A percentile compares a stretch with the other conserved stretches of the same genome.
Conservation (phyloP, 495 filamentous ascomycete genomes). For the Aspergillus campestris region DNA sequence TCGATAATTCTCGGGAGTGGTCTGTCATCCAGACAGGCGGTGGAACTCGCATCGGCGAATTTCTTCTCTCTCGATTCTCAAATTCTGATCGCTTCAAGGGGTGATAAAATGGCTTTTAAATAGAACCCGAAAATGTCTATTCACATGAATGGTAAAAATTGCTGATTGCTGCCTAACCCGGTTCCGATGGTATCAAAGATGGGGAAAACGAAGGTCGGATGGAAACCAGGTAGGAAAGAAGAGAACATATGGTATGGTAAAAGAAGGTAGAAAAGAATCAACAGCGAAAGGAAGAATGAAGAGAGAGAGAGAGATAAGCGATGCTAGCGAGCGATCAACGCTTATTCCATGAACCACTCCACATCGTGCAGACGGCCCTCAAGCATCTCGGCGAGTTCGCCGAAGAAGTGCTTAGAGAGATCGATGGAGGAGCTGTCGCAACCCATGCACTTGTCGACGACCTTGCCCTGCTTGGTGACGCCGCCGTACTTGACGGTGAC, state of each 20-base stretch:
- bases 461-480: conserved; percentile 44
- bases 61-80: no score
- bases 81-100: no score
- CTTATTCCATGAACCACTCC: conserved; percentile 32
- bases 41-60: no score
- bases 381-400: conserved; percentile 18
- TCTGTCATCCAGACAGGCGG: no score
- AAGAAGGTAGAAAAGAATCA: conserved; percentile 4
- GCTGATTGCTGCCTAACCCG: no score
- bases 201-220: not conserved
- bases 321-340: conserved; percentile 15
- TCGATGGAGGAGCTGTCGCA: conserved; percentile 44
- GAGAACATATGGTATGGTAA: conserved; percentile 2
- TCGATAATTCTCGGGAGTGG: no score
- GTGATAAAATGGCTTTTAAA: conserved; percentile 1
- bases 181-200: no score
- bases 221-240: not conserved
- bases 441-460: conserved; percentile 71
- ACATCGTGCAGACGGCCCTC: conserved; percentile 25
- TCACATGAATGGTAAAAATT: conserved; percentile 8
- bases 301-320: not conserved
- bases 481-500: conserved; percentile 53
- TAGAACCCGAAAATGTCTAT: conserved; percentile 8
- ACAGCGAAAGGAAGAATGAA: not conserved
- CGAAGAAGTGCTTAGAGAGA: conserved; percentile 37